Conservation (phyloP, 495 filamentous ascomycete genomes). For the Penicillium turbatum region DNA sequence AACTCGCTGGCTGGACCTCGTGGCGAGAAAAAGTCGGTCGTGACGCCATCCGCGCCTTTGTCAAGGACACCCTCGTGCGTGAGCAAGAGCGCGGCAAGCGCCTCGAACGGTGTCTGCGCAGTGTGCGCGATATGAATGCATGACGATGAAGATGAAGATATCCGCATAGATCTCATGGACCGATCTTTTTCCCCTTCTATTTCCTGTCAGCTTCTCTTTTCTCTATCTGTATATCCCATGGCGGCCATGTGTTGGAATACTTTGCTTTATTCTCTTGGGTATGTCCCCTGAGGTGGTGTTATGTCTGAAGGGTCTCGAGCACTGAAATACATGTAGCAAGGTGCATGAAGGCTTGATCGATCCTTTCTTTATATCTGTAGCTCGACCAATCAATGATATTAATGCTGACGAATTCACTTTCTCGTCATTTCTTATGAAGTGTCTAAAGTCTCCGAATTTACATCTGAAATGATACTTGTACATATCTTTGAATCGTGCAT, state of each 20-base stretch:
- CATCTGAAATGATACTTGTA: too few species aligned
- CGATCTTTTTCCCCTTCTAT: not conserved
- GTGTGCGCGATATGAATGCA: conserved; percentile 31
- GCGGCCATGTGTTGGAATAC: conserved; percentile 16
- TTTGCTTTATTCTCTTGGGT: conserved; percentile 10
- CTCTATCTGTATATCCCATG: conserved; percentile 24
- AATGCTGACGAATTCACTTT: too few species aligned
- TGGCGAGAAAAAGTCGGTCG: conserved; percentile 73
- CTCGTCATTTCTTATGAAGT: too few species aligned
- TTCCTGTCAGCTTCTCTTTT: not conserved
- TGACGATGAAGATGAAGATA: conserved; percentile 11
- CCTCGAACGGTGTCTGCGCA: conserved; percentile 59
- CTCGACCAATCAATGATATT: too few species aligned
- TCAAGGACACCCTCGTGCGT: conserved; percentile 66
- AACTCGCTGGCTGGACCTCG: conserved; percentile 91
- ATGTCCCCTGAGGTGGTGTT: conserved; percentile 1
- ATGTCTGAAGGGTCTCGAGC: not conserved
- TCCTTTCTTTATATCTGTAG: too few species aligned
- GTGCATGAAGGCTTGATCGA: not conserved
- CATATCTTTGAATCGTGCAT: too few species aligned
- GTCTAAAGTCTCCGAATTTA: too few species aligned
- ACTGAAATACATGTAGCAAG: not conserved
- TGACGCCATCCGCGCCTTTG: conserved; percentile 69
- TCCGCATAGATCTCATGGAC: conserved; percentile 14
- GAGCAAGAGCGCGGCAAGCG: conserved; percentile 78